Conservation (phyloP, 2,329 filamentous ascomycete genomes). For the Botryotinia globosa region DNA sequence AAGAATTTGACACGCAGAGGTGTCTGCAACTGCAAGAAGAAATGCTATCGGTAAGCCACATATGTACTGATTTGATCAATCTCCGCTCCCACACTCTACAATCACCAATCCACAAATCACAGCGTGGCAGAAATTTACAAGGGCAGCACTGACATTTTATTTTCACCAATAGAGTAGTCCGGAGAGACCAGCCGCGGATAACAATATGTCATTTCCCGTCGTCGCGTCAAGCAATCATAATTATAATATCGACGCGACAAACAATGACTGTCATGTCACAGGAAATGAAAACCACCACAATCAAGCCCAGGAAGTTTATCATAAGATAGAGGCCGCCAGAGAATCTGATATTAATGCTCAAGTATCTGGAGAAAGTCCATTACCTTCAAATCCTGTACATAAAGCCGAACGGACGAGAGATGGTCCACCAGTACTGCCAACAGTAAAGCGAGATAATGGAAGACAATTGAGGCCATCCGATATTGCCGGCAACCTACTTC, state of each 20-base stretch:
- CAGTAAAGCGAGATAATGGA: background rate
- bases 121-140: background rate
- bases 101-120: conserved; percentile 4
- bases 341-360: background rate
- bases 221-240: background rate
- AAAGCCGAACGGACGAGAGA: background rate
- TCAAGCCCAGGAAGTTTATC: background rate
- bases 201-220: background rate
- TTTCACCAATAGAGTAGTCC: conserved; percentile 9
- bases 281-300: background rate
- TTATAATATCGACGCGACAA: conserved; percentile 1
- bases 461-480: background rate
- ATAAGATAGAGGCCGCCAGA: background rate
- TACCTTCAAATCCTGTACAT: background rate
- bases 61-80: background rate
- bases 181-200: background rate
- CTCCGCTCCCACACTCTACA: background rate
- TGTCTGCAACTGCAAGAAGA: conserved; percentile 22
- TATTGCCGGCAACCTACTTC: background rate
- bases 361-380: background rate
- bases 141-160: conserved; percentile 17
- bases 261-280: background rate
- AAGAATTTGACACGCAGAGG: conserved; percentile 28
- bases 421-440: background rate
- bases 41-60: conserved; percentile 27